These are phyloP conservation scores for Penicillium fuscoglaucum DNA, from an alignment of 2,329 filamentous ascomycete species.

Conservation along the genomic window DNA sequence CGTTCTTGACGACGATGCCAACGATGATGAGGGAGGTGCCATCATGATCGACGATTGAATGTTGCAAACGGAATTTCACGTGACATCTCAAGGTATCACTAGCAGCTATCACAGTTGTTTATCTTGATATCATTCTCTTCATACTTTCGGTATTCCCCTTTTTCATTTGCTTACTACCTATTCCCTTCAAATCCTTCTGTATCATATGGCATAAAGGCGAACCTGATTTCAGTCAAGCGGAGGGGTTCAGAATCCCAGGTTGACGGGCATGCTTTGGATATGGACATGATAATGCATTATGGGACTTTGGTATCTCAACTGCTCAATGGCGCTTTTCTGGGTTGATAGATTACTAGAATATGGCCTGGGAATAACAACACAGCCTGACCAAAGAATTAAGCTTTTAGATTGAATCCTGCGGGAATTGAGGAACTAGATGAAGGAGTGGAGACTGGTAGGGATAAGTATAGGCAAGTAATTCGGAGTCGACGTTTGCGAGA, in stretches of 20 bases:
- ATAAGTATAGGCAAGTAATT: neutral
- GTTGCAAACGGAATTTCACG: neutral
- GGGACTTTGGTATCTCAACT: neutral
- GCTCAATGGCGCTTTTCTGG: neutral
- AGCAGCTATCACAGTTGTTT: neutral
- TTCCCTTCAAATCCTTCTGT: constrained; percentile 5
- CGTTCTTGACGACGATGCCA: constrained; percentile 45
- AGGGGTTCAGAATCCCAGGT: neutral
- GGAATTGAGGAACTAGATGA: neutral
- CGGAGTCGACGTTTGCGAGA: neutral
- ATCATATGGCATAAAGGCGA: constrained; percentile 20
- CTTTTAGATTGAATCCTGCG: neutral
- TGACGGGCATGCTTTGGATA: neutral
- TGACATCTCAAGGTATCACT: neutral
- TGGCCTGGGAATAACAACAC: neutral
- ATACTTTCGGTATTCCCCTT: constrained; percentile 11
- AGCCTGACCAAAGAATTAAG: neutral
- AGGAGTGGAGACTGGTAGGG: neutral
- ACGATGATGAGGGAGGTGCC: constrained; percentile 53
- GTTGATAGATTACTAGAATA: neutral
- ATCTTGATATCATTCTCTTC: neutral
- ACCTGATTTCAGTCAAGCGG: neutral
- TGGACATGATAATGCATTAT: neutral
- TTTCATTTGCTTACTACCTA: neutral
- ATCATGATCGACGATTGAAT: constrained; percentile 66